A percentile compares a stretch with the other conserved stretches of the same genome.
Evolutionary conservation across 345 rosid species (phyloP).

Genomic region (Rubroshorea leprosula): DNA sequence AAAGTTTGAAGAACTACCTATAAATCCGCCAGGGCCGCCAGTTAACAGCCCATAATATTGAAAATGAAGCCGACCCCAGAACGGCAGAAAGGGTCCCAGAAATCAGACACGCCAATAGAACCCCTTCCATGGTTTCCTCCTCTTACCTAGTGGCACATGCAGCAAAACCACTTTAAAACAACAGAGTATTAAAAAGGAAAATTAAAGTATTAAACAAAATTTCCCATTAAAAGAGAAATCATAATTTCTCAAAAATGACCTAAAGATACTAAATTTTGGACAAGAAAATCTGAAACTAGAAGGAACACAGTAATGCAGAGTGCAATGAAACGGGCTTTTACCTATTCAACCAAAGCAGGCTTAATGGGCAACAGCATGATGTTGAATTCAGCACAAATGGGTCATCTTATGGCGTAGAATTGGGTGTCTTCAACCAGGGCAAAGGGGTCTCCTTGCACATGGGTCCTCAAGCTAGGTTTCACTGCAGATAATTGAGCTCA

Average conservation of each 20-base stretch:
- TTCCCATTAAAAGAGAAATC: not conserved
- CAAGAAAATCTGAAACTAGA: constrained; percentile 13
- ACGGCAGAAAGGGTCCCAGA: constrained; percentile 79
- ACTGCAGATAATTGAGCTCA: constrained; percentile 24
- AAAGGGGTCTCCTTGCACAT: constrained; percentile 27
- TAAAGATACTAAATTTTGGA: constrained; percentile 1
- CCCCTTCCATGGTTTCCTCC: constrained; percentile 78
- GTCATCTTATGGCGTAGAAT: constrained; percentile 15
- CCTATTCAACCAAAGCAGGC: constrained; percentile 44
- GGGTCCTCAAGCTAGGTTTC: constrained; percentile 31
- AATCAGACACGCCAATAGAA: constrained; percentile 65
- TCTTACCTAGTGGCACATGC: constrained; percentile 42
- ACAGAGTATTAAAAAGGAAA: constrained; percentile 4
- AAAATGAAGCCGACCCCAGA: constrained; percentile 74
- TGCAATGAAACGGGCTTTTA: constrained; percentile 21
- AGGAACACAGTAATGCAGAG: constrained; percentile 16
- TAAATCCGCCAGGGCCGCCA: constrained; percentile 99
- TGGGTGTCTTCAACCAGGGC: constrained; percentile 13
- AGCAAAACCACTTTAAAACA: constrained; percentile 16
- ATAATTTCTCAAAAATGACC: constrained; percentile 4
- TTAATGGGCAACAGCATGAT: constrained; percentile 48
- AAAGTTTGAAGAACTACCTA: constrained; percentile 39
- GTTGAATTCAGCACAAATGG: constrained; percentile 34
- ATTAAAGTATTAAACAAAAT: not conserved
- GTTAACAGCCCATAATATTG: constrained; percentile 86